Evolutionary conservation across 1,139 yeast species (phyloP), one percentile per base, ranked within the genome.

Genomic region (Candida mesenterica): DNA sequence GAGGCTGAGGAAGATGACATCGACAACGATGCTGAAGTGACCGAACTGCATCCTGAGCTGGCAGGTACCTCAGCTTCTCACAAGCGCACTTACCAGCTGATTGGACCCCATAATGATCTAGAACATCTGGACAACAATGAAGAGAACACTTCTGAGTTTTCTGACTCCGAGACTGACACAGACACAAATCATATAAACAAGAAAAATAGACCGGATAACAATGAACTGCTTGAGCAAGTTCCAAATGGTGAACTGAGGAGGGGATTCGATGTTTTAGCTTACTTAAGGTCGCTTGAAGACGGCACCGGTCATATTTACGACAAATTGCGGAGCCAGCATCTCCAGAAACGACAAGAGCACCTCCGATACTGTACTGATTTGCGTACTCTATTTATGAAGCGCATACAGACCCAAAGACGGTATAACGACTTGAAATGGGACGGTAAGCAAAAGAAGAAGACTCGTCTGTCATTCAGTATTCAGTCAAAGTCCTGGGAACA

Each of bases 181-280:
- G n/a, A n/a, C n/a, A n/a, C n/a, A n/a, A n/a, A n/a, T n/a, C n/a
- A n/a, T n/a, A n/a, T n/a, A n/a, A n/a, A n/a, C n/a, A n/a, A n/a
- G n/a, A n/a, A n/a, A n/a, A n/a, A n/a, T n/a, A n/a, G n/a, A n/a
- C n/a, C n/a, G n/a, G n/a, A n/a, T n/a, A n/a, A n/a, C n/a, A n/a
- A n/a, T n/a, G n/a, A n/a, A n/a, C n/a, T n/a, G n/a, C n/a, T n/a
- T n/a, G n/a, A n/a, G n/a, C n/a, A n/a, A n/a, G n/a, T n/a, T n/a
- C n/a, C n/a, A n/a, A n/a, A n/a, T n/a, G n/a, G n/a, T 13, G 15
- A 14, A 12, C 8, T 5, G 8, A 14, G 20, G 18, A n/a, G 15
- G 7, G 46, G 40, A 8, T 54, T 55, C 30, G 46, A 53, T 37
- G 57, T 52, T 4, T 36, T 37, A 2, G 36, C 46, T 17, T 53